A percentile compares a stretch with the other conserved stretches of the same genome.
Conservation (phyloP, 83 land plant species). For the Picea abies region DNA sequence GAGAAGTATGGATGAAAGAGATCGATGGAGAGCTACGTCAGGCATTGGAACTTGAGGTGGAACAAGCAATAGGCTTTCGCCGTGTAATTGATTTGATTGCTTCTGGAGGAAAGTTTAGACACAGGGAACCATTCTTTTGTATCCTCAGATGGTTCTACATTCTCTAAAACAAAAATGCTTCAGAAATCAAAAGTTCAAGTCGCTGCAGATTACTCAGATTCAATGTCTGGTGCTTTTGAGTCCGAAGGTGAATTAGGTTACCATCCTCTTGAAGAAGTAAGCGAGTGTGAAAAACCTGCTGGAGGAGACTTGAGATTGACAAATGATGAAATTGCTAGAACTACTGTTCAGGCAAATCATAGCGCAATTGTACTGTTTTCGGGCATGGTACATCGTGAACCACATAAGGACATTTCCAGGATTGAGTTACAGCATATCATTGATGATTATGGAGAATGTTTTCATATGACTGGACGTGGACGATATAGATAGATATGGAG, state of each 20-base stretch:
- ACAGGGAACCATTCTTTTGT: too few relatives aligned
- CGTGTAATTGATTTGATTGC: too few relatives aligned
- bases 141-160: conserved; percentile 18
- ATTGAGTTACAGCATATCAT: too few relatives aligned
- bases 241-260: conserved; percentile 38
- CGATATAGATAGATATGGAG: too few relatives aligned
- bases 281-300: conserved; percentile 25
- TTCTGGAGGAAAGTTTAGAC: too few relatives aligned
- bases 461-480: too few relatives aligned
- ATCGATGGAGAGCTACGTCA: too few relatives aligned
- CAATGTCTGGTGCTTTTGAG: conserved; percentile 55
- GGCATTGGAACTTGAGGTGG: too few relatives aligned
- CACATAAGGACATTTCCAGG: conserved; percentile 30
- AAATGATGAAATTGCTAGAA: conserved; percentile 70
- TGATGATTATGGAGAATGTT: too few relatives aligned
- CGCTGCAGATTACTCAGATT: conserved; percentile 73
- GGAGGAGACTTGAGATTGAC: conserved; percentile 19
- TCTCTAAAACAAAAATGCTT: conserved; percentile 23
- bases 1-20: too few relatives aligned
- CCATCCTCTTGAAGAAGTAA: conserved; percentile 81
- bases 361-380: conserved; percentile 56
- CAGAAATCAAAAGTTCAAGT: conserved; percentile 43
- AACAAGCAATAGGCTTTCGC: too few relatives aligned
- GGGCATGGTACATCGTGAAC: conserved; percentile 49
- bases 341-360: conserved; percentile 63